Evolutionary conservation across 176 grass and related monocot species (phyloP).

Genomic region (Microstegium vimineum): DNA sequence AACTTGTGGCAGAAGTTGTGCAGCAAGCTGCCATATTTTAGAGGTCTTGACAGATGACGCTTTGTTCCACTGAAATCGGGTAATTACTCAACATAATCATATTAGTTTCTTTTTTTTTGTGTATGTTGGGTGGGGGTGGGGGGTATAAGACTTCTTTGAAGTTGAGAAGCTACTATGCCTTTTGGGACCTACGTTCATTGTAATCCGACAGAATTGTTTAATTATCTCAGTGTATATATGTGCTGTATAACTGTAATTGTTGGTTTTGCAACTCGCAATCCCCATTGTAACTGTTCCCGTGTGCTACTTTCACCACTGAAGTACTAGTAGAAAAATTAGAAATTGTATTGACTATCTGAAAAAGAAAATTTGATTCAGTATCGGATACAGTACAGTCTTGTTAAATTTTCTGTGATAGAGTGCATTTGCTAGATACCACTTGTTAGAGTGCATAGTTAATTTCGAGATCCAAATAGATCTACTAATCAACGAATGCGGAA

Average conservation of each 20-base stretch:
- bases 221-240: conserved; percentile 26
- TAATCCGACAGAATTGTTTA: conserved; percentile 11
- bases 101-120: conserved; percentile 20
- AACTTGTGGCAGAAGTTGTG: conserved; percentile 16
- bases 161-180: conserved; percentile 9
- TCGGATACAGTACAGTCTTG: neutral
- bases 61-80: conserved; percentile 15
- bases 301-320: neutral
- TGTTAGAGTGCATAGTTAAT: no score
- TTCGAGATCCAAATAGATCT: no score
- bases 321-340: conserved; percentile 7
- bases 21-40: conserved; percentile 22
- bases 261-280: neutral
- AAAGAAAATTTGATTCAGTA: neutral
- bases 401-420: neutral
- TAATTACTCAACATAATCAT: conserved; percentile 5
- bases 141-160: neutral
- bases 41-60: conserved; percentile 17
- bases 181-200: conserved; percentile 10
- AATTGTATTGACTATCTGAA: neutral
- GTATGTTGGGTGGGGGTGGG: neutral
- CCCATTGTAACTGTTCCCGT: neutral
- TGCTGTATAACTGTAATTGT: neutral
- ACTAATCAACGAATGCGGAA: no score
- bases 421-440: no score